Evolutionary conservation across 1,284 basidiomycete species (phyloP).

Genomic region (Cystobasidium pallidum): DNA sequence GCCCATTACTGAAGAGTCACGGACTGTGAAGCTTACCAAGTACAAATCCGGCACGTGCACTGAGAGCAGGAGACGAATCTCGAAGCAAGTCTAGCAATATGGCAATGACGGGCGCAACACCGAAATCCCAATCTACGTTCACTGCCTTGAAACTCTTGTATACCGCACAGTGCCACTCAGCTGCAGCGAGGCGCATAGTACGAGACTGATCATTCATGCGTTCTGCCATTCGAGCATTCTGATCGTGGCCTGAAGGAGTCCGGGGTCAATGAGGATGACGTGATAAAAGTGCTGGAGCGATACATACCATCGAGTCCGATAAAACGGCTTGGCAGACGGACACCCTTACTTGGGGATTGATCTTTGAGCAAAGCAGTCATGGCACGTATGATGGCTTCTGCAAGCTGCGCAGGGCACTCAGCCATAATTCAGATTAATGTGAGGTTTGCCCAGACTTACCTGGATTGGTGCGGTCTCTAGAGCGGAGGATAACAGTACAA

Average conservation of each 20-base stretch:
- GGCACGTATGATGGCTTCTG: slow-evolving; percentile 27
- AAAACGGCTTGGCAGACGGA: slow-evolving; percentile 3
- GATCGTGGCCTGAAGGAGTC: neutral
- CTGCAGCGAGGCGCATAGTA: slow-evolving; percentile 47
- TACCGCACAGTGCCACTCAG: slow-evolving; percentile 39
- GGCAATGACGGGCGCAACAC: slow-evolving; percentile 32
- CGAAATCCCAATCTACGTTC: neutral
- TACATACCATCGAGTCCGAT: neutral
- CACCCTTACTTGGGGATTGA: slow-evolving; percentile 13
- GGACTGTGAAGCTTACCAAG: slow-evolving; percentile 43
- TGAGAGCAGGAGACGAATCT: slow-evolving; percentile 38
- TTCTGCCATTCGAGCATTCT: slow-evolving; percentile 9
- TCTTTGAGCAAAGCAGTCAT: slow-evolving; percentile 21
- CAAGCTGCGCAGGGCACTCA: slow-evolving; percentile 4
- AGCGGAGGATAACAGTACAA: slow-evolving; percentile 11
- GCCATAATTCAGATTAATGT: neutral
- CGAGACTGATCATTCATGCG: slow-evolving; percentile 28
- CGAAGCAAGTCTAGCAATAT: slow-evolving; percentile 46
- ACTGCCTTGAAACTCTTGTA: slow-evolving; percentile 40
- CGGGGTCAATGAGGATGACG: neutral
- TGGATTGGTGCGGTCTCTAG: slow-evolving; percentile 18
- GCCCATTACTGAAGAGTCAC: neutral
- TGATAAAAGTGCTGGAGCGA: neutral
- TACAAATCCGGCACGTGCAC: slow-evolving; percentile 43
- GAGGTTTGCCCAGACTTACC: slow-evolving; percentile 4